Base-by-base conservation (phyloP, 2,329 filamentous ascomycete genomes). In the Hymenoscyphus repandus region DNA sequence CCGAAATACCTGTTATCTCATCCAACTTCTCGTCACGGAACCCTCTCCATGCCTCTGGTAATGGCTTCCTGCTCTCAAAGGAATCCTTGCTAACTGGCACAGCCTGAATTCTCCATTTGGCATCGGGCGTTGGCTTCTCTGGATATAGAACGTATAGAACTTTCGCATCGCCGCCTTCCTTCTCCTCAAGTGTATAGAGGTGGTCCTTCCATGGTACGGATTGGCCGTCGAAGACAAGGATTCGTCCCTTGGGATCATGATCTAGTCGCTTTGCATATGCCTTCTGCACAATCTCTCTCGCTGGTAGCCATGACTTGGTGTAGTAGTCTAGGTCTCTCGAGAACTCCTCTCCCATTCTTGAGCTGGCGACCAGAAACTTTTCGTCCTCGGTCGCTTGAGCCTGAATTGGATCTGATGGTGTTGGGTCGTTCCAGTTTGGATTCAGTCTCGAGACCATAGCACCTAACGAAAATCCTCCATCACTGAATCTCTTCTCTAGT, bases 181-280 rank as follows among this genome's bases (percentile, higher is more conserved):
- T 77, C 61, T 77, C 77, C 72, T 99, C 93, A 27, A 97, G 79
- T 15, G 79, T 83, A 73, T 96, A 97, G 15, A 99, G 78, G 69
- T 99, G 93, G 65, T 97, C 92, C 69, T 95, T 93, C 93, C 93
- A 97, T 1, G 92, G 92, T 54, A 92, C 87, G 52, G 86, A 83
- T 66, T 88, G 83, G 33, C 75, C 75, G 57, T 86, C 80, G 50
- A 99, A 78, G 22, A 96, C 85, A 63, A 97, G 76, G 53, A 97
- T 81, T 56, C 89, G 83, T 50, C 91, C 91, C 58, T 84, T 73
- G 9, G 83, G 64, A 66, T 96, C 88, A 65, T 82, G 79, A 59
- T 86, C 74, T 27, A 71, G 66, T 49, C 92, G 83, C 57, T 78
- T 77, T 32, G 76, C 73, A 67, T 93, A 96, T 9, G 92, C 90